Base-by-base conservation (phyloP, 2,329 filamentous ascomycete genomes). In the Tolypocladium pustulatum region DNA sequence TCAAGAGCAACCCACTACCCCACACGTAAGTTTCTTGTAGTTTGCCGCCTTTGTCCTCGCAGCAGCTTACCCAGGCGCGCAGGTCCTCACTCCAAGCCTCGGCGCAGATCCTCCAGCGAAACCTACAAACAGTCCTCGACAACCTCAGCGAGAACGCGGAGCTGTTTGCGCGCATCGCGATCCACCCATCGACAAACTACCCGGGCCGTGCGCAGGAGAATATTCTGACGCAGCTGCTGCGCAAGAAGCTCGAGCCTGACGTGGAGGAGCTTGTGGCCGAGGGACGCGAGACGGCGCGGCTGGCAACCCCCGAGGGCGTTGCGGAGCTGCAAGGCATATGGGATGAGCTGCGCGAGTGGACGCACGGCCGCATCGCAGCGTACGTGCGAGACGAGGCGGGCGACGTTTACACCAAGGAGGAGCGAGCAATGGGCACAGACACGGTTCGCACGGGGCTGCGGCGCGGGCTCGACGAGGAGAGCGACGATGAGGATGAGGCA, bases 161-260 rank as follows among this genome's bases (percentile, higher is more conserved):
- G 49, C 80, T 91, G 53, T 84, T 95, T 61, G 80, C 80, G 59
- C 83, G 84, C 58, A 80, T 90, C 56, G 87, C 89, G 62, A 82
- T 89, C 27, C 90, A 89, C 68, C 91, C 91, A 0, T 84, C 86
- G 15, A 88, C 90, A 2, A 85, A 86, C 70, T 94, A 83, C 72
- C 91, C 84, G 5, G 87, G 84, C 41, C 86, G 81, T 65, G 86
- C 81, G 6, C 85, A 90, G 60, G 84, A 88, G 70, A 74, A 72
- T 55, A 78, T 90, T 4, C 79, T 93, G 1, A 78, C 82, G 32
- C 83, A 87, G 65, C 78, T 96, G 2, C 77, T 95, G 37, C 86
- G 90, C 43, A 95, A 94, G 73, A 94, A 94, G 70, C 80, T 91
- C 55, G 90, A 94, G 64, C 89, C 90, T 0, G 80, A 83, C 30